Evolutionary conservation across 495 filamentous ascomycete genomes (phyloP).

Genomic region (Staphylotrichum longicolle): DNA sequence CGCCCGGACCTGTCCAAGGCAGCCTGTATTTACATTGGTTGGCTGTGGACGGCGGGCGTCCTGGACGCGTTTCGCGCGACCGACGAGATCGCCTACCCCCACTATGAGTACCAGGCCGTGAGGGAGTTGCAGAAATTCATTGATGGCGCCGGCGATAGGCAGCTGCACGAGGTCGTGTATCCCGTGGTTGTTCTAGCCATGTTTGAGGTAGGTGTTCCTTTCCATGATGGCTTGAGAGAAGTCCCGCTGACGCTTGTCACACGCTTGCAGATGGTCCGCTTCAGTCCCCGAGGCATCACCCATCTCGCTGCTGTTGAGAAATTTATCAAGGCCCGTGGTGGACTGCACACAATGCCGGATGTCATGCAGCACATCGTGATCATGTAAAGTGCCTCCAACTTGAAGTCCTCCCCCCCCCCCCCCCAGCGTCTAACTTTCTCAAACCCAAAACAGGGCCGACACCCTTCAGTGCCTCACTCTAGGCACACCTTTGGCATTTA

Average conservation of each 20-base stretch:
- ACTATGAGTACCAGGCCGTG: slow-evolving; percentile 7
- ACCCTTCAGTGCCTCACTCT: slow-evolving; percentile 1
- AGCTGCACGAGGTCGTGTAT: slow-evolving; percentile 9
- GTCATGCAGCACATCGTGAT: slow-evolving; percentile 9
- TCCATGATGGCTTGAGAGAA: too few species aligned
- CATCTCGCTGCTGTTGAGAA: slow-evolving; percentile 4
- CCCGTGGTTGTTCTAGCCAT: slow-evolving; percentile 3
- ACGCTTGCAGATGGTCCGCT: not conserved
- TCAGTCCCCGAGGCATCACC: slow-evolving; percentile 4
- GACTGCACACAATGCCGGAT: slow-evolving; percentile 1
- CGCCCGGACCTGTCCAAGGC: slow-evolving; percentile 12
- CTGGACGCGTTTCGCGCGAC: not conserved
- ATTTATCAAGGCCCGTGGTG: slow-evolving; percentile 5
- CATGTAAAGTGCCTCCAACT: not conserved
- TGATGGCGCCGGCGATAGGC: not conserved
- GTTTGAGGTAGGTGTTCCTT: not conserved
- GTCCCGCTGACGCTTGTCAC: too few species aligned
- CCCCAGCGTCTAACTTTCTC: too few species aligned
- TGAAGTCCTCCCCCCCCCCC: too few species aligned
- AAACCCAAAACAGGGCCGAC: slow-evolving; percentile 1
- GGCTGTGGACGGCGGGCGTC: slow-evolving; percentile 10
- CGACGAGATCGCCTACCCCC: not conserved
- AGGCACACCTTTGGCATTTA: not conserved
- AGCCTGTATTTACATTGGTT: slow-evolving; percentile 6
- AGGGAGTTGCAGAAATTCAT: slow-evolving; percentile 5